These are phyloP conservation scores for Arabidopsis suecica DNA, from an alignment of 345 rosid genomes.

Conservation along the genomic window DNA sequence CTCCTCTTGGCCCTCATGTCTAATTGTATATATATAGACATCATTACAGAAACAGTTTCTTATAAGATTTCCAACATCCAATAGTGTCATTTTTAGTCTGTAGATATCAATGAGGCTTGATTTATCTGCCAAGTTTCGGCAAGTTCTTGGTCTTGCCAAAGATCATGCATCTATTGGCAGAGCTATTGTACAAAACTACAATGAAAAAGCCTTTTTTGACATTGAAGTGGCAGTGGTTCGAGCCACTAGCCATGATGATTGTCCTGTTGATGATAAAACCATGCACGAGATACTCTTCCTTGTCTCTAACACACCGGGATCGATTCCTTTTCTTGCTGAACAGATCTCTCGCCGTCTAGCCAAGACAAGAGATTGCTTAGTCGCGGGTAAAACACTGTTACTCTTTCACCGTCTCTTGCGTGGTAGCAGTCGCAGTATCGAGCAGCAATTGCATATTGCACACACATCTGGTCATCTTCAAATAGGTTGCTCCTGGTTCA, in stretches of 20 bases:
- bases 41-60: slow-evolving; percentile 30
- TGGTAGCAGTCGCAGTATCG: slow-evolving; percentile 78
- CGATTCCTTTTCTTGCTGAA: slow-evolving; percentile 78
- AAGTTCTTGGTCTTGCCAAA: slow-evolving; percentile 68
- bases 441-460: slow-evolving; percentile 64
- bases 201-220: slow-evolving; percentile 57
- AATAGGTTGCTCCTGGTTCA: slow-evolving; percentile 54
- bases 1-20: slow-evolving; percentile 33
- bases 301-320: slow-evolving; percentile 66
- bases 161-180: slow-evolving; percentile 83
- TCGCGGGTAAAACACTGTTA: slow-evolving; percentile 77
- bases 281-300: slow-evolving; percentile 87
- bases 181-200: slow-evolving; percentile 62
- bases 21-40: slow-evolving; percentile 29
- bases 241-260: slow-evolving; percentile 72
- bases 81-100: slow-evolving; percentile 36
- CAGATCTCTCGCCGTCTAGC: slow-evolving; percentile 74
- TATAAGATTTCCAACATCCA: slow-evolving; percentile 20
- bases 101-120: slow-evolving; percentile 56
- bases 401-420: slow-evolving; percentile 84
- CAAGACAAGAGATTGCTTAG: slow-evolving; percentile 69
- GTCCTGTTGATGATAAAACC: slow-evolving; percentile 69
- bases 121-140: slow-evolving; percentile 59
- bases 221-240: slow-evolving; percentile 80
- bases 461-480: slow-evolving; percentile 78